Base-by-base conservation (phyloP, 495 filamentous ascomycete genomes). In the Penicillium waksmanii region DNA sequence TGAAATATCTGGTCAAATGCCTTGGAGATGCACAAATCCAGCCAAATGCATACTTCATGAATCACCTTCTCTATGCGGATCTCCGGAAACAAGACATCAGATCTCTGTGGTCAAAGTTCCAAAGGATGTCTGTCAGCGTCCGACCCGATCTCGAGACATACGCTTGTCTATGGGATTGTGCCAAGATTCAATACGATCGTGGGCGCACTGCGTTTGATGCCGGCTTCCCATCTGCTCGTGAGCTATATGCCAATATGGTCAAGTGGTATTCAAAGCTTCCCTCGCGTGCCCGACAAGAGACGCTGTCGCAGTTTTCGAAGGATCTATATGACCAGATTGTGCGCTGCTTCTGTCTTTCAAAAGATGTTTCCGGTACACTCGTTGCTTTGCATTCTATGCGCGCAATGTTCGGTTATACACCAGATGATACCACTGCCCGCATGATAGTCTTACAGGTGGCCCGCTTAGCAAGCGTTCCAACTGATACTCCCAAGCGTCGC, bases 11-110 rank as follows among this genome's bases (percentile, higher is more conserved):
- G 11, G 83, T 83, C 63, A 73, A 80, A 35, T 80, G 78, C 19
- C 80, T 92, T 44, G 66, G 73, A 34, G 67, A 82, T 43, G 81
- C 87, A 15, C 82, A 86, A 49, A 83, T 93, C 55, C 74, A 74
- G 19, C 82, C 88, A 7, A 87, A 88, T 57, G 84, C 84, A 44
- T 89, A 85, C 68, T 85, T 91, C 66, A 84, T 92, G 78, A 93
- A 92, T 71, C 87, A 91, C 59, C 71, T 92, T 19, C 81, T 93
- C 25, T 84, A 82, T 51, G 84, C 86, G 19, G 75, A 72, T 69
- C 81, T 82, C 58, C 82, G 70, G 60, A 85, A 70, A 67, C 80
- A 79, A 48, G 72, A 84, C 25, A 76, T 84, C 13, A 66, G 71
- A 19, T 65, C 73, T 25, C 80, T 87, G 1, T 84, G 84, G 73